Base-by-base conservation (phyloP, 2,329 filamentous ascomycete genomes). In the Phialocephala sp. region DNA sequence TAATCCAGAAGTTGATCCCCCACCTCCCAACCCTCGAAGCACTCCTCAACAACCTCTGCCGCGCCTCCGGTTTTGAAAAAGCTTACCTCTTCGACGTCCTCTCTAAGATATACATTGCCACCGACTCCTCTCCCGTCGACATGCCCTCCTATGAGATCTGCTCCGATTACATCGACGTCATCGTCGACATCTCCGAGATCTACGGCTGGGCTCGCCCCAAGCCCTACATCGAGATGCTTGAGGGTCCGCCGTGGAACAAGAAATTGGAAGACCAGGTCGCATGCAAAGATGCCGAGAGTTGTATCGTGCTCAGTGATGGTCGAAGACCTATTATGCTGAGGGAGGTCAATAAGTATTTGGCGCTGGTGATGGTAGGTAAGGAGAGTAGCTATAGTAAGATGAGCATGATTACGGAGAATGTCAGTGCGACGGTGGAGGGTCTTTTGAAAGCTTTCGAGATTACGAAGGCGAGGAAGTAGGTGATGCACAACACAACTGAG, bases 71-170 rank as follows among this genome's bases (percentile, higher is more conserved):
- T 57, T 97, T 99, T 77, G 94, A 98, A 77, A 99, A 99, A 80
- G 94, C 94, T 3, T 99, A 99, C 77, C 87, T 99, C 8, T 99
- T 99, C 76, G 96, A 99, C 76, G 94, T 98, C 9, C 87, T 97
- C 72, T 97, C 92, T 80, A 99, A 99, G 81, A 97, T 99, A 68
- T 99, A 99, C 81, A 97, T 99, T 72, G 95, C 95, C 0, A 97
- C 94, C 5, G 95, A 99, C 77, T 95, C 91, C 36, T 91, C 92
- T 45, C 94, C 94, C 0, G 92, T 94, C 37, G 94, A 98, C 75
- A 95, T 97, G 85, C 91, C 92, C 50, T 94, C 92, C 77, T 99
- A 99, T 78, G 95, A 98, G 80, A 97, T 98, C 75, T 99, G 95
- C 81, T 97, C 93, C 59, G 95, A 99, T 77, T 98, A 97, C 77